Conservation (phyloP, 2,329 filamentous ascomycete species). For the Juglanconis sp. region DNA sequence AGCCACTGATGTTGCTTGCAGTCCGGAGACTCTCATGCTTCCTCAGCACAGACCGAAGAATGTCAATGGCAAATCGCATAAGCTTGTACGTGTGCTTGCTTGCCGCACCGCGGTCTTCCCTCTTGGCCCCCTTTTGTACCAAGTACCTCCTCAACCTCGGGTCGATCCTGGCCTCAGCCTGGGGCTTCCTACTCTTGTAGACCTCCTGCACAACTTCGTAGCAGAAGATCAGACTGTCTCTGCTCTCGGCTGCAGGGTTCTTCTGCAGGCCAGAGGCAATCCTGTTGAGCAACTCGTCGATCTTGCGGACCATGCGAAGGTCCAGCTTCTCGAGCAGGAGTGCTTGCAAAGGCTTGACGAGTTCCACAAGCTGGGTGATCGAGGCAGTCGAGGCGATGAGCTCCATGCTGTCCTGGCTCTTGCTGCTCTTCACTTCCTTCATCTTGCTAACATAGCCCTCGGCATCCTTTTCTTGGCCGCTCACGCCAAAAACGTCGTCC, state of each 20-base stretch:
- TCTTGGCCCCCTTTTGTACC: conserved; percentile 75
- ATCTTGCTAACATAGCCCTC: conserved; percentile 93
- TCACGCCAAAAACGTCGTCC: conserved; percentile 93
- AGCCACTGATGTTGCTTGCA: conserved; percentile 74
- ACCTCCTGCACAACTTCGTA: conserved; percentile 90
- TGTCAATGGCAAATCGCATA: conserved; percentile 80
- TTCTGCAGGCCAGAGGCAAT: conserved; percentile 79
- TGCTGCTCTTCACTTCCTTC: conserved; percentile 97
- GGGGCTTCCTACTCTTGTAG: conserved; percentile 61
- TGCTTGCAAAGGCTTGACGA: conserved; percentile 74
- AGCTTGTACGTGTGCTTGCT: conserved; percentile 85
- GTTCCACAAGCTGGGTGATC: conserved; percentile 66
- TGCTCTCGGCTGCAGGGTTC: conserved; percentile 74
- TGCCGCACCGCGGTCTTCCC: conserved; percentile 67
- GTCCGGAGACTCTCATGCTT: conserved; percentile 82
- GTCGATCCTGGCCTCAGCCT: conserved; percentile 54
- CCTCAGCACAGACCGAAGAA: conserved; percentile 79
- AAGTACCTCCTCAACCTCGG: conserved; percentile 70
- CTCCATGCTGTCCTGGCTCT: conserved; percentile 97
- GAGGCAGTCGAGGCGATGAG: conserved; percentile 81
- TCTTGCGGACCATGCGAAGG: conserved; percentile 78
- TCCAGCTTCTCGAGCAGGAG: conserved; percentile 83
- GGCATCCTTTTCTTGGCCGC: conserved; percentile 93
- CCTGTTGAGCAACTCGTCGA: conserved; percentile 81
- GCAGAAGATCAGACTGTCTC: conserved; percentile 87